Conservation (phyloP, 2,329 filamentous ascomycete genomes). For the Capronia americana region DNA sequence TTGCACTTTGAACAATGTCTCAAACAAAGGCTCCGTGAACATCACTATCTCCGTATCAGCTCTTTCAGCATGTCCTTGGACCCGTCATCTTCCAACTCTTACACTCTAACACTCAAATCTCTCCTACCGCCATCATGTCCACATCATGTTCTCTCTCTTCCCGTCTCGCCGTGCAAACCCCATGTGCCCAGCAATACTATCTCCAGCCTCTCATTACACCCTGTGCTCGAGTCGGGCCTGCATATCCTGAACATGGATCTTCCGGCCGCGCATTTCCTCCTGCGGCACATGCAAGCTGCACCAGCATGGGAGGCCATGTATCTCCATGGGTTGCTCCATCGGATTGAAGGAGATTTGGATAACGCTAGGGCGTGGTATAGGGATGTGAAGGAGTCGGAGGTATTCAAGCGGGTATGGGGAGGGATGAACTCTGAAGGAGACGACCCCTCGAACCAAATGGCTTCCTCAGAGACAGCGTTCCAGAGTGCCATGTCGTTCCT, state of each 20-base stretch:
- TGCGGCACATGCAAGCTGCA: conserved; percentile 58
- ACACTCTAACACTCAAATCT: background rate
- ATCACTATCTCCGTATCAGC: background rate
- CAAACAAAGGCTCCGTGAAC: background rate
- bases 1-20: background rate
- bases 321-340: conserved; percentile 58
- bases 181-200: conserved; percentile 15
- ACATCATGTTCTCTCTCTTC: conserved; percentile 16
- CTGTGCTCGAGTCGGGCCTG: conserved; percentile 57
- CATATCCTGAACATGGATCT: conserved; percentile 61
- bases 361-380: conserved; percentile 58
- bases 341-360: conserved; percentile 58
- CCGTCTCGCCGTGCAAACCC: conserved; percentile 20
- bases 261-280: conserved; percentile 58
- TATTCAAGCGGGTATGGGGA: conserved; percentile 46
- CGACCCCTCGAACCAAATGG: background rate
- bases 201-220: conserved; percentile 49
- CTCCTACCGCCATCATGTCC: conserved; percentile 1
- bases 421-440: background rate
- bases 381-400: conserved; percentile 50
- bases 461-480: conserved; percentile 8
- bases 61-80: background rate
- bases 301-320: conserved; percentile 60
- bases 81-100: background rate
- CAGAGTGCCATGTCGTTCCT: conserved; percentile 26